Evolutionary conservation across 2,329 filamentous ascomycete genomes (phyloP).

Genomic region (Ophiostoma angusticollis): DNA sequence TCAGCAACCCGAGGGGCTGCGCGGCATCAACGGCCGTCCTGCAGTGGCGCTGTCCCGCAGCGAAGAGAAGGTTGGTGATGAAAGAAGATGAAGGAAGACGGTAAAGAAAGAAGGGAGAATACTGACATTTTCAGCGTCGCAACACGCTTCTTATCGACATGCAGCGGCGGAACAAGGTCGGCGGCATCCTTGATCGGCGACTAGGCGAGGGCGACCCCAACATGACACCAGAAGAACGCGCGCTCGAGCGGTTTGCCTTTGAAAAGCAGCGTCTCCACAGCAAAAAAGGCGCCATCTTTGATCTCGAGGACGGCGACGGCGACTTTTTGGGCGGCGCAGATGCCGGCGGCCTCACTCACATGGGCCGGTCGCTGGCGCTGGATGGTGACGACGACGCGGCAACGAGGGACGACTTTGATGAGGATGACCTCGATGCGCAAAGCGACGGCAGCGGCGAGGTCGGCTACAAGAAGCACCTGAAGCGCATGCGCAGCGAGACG

Average conservation of each 20-base stretch:
- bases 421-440: conserved; percentile 55
- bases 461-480: conserved; percentile 40
- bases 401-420: conserved; percentile 60
- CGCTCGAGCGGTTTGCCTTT: conserved; percentile 76
- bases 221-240: conserved; percentile 87
- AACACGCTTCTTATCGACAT: conserved; percentile 82
- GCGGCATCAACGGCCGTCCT: conserved; percentile 58
- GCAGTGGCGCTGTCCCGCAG: conserved; percentile 74
- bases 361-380: conserved; percentile 61
- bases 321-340: conserved; percentile 2
- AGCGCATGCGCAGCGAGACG: conserved; percentile 38
- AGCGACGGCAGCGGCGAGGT: conserved; percentile 47
- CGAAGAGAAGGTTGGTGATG: conserved; percentile 59
- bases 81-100: not conserved
- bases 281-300: conserved; percentile 70
- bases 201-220: conserved; percentile 93
- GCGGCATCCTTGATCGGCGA: conserved; percentile 80
- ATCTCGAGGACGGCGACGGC: conserved; percentile 73
- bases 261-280: conserved; percentile 66
- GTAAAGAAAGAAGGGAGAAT: too few species aligned
- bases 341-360: conserved; percentile 42
- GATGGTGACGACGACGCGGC: conserved; percentile 34
- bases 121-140: conserved; percentile 42
- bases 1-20: conserved; percentile 35
- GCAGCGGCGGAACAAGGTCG: conserved; percentile 78